Evolutionary conservation across 2,329 filamentous ascomycete species (phyloP).

Genomic region (Aspergillus flavus): DNA sequence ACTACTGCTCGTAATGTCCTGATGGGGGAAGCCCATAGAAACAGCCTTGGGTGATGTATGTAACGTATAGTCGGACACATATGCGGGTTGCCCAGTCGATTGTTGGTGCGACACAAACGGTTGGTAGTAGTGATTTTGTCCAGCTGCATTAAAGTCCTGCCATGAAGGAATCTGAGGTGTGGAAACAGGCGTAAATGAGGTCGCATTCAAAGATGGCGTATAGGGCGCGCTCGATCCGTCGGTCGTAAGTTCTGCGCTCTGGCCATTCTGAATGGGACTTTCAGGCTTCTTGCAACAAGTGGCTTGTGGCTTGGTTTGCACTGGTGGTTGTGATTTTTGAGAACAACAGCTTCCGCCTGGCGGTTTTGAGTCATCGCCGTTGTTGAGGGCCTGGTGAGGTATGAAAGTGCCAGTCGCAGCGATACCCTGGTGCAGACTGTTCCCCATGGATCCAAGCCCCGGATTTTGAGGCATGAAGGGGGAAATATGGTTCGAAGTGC

Average conservation of each 20-base stretch:
- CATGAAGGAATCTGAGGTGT: conserved; percentile 23
- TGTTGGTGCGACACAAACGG: conserved; percentile 18
- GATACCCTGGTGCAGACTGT: neutral
- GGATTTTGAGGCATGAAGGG: conserved; percentile 15
- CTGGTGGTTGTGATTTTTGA: conserved; percentile 19
- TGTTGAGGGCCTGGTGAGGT: neutral
- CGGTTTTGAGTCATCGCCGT: neutral
- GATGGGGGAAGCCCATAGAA: conserved; percentile 17
- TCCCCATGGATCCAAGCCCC: conserved; percentile 8
- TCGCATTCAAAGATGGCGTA: conserved; percentile 14
- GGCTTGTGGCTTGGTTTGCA: conserved; percentile 14
- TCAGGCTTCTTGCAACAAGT: conserved; percentile 35
- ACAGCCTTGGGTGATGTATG: conserved; percentile 16
- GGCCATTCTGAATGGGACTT: conserved; percentile 1
- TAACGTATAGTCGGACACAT: conserved; percentile 21
- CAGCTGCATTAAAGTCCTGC: conserved; percentile 23
- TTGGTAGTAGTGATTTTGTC: conserved; percentile 18
- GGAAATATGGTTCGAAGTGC: conserved; percentile 10
- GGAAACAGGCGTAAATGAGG: conserved; percentile 20
- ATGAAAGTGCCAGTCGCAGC: neutral
- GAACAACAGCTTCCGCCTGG: conserved; percentile 30
- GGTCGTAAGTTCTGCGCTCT: neutral
- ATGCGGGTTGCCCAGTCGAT: conserved; percentile 14
- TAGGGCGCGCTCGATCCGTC: conserved; percentile 7
- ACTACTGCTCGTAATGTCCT: conserved; percentile 18